Base-by-base conservation (phyloP, 306 rosid genomes). In the Lablab purpureus region DNA sequence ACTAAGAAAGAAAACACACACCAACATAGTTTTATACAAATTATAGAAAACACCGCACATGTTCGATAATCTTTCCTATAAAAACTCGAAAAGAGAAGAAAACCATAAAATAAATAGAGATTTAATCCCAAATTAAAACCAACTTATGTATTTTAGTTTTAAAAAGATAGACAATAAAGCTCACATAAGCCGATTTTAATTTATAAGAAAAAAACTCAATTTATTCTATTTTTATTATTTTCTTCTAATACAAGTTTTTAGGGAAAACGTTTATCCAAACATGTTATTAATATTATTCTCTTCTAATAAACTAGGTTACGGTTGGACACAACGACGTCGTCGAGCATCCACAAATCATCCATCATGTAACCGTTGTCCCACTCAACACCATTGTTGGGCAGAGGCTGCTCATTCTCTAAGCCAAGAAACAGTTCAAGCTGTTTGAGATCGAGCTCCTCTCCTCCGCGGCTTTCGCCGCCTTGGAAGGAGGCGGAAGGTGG, bases 391-490 rank as follows among this genome's bases (percentile, higher is more conserved):
- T 34, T 7, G 5, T 66, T 73, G 2, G 1, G 9, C 51, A 43
- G 14, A 87, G 27, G 73, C 12, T 64, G 73, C 19, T 77, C 82
- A 6, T 80, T 76, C 63, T 90, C 93, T 74, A 92, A 72, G 17
- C 88, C 93, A 21, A 95, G 83, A 25, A 95, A 85, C 58, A 85
- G 87, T 47, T 95, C 98, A 56, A 95, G 83, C 37, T 82, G 79
- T 6, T 89, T 85, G 67, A 90, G 87, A 47, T 88, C 87, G 41
- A 66, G 59, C 3, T 67, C 82, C 32, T 67, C 41, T 4, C 17
- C 18, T 0, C 8, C 63, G 74, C 11, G 0, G 7, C 5, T 22
- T 2, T 52, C 71, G 0, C 34, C 22, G 15, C 46, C 22, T 15
- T 21, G 3, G 27, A 13, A 0, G 50, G 64, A 5, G 6, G 32